phyloP scores from a whole-genome alignment of 495 filamentous ascomycete species.

The Opeltia flavorubescens region DNA sequence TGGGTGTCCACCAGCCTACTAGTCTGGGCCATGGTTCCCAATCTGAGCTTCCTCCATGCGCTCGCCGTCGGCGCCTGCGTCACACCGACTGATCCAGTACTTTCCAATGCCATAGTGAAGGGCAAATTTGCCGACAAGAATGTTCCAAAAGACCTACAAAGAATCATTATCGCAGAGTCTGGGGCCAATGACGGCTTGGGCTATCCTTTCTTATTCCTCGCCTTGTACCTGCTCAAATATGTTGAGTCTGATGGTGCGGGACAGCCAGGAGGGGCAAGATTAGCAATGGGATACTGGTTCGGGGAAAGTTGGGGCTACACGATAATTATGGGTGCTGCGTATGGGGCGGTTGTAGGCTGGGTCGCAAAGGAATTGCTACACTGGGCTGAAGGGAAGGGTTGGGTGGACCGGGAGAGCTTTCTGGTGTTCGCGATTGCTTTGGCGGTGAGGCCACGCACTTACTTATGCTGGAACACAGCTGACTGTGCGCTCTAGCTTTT shows the following conservation, averaged over 20 bases:
- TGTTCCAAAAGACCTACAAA: constrained; percentile 63
- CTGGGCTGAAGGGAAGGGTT: constrained; percentile 69
- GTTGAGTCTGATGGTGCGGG: constrained; percentile 38
- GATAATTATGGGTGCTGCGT: constrained; percentile 64
- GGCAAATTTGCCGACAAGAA: constrained; percentile 86
- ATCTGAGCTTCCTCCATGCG: constrained; percentile 60
- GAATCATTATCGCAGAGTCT: constrained; percentile 75
- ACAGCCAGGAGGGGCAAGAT: constrained; percentile 39
- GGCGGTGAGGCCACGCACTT: constrained; percentile 40
- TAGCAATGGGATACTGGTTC: constrained; percentile 72
- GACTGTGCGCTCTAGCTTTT: constrained; percentile 41
- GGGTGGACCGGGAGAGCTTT: constrained; percentile 83
- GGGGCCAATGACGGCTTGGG: constrained; percentile 84
- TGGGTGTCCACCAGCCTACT: constrained; percentile 73
- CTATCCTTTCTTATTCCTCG: constrained; percentile 78
- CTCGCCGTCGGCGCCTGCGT: constrained; percentile 73
- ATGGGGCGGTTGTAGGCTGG: constrained; percentile 67
- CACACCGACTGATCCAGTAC: constrained; percentile 81
- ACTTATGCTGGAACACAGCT: constrained; percentile 4
- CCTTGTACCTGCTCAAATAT: constrained; percentile 71
- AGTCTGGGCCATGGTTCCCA: constrained; percentile 65
- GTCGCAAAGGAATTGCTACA: constrained; percentile 68
- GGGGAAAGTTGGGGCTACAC: constrained; percentile 77
- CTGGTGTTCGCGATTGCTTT: constrained; percentile 78
- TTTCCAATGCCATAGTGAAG: constrained; percentile 85